Conservation (phyloP, 2,329 filamentous ascomycete species). For the Neonectria sp. region DNA sequence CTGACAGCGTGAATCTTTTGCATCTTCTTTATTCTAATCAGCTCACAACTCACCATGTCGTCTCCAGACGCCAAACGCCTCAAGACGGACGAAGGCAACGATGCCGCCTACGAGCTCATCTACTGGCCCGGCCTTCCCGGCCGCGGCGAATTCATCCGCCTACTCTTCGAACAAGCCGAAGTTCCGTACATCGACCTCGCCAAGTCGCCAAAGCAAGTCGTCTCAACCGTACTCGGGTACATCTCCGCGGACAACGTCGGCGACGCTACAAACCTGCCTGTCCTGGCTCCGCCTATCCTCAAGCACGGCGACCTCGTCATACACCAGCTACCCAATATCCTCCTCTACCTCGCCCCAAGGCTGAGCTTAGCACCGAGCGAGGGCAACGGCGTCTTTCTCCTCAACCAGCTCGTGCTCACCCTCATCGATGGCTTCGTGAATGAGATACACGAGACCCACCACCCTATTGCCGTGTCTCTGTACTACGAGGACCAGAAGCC, state of each 20-base stretch:
- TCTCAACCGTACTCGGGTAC: slow-evolving; percentile 63
- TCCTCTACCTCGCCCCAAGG: slow-evolving; percentile 76
- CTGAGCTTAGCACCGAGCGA: slow-evolving; percentile 68
- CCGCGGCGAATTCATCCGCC: slow-evolving; percentile 81
- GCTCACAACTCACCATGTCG: slow-evolving; percentile 30
- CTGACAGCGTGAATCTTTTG: background rate
- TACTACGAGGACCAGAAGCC: slow-evolving; percentile 85
- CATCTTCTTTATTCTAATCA: background rate
- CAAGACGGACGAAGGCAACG: slow-evolving; percentile 59
- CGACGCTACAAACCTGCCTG: slow-evolving; percentile 73
- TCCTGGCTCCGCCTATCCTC: slow-evolving; percentile 78
- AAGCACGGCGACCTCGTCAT: slow-evolving; percentile 74
- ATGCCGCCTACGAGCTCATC: slow-evolving; percentile 72
- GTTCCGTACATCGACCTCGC: slow-evolving; percentile 74
- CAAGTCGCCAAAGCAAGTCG: slow-evolving; percentile 61
- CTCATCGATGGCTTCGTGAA: slow-evolving; percentile 79
- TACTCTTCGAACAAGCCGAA: slow-evolving; percentile 78
- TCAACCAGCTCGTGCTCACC: slow-evolving; percentile 77
- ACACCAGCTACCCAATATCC: slow-evolving; percentile 80
- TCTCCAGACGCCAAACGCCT: slow-evolving; percentile 47
- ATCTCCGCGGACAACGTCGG: slow-evolving; percentile 62
- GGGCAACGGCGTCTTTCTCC: slow-evolving; percentile 64
- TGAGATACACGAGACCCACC: slow-evolving; percentile 83
- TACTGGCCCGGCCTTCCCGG: slow-evolving; percentile 83
- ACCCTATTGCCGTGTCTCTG: slow-evolving; percentile 71